A percentile compares a stretch with the other conserved stretches of the same genome.
Evolutionary conservation across 208 protist genomes (phyloP).

Genomic region (Endotrypanum monterogeii): DNA sequence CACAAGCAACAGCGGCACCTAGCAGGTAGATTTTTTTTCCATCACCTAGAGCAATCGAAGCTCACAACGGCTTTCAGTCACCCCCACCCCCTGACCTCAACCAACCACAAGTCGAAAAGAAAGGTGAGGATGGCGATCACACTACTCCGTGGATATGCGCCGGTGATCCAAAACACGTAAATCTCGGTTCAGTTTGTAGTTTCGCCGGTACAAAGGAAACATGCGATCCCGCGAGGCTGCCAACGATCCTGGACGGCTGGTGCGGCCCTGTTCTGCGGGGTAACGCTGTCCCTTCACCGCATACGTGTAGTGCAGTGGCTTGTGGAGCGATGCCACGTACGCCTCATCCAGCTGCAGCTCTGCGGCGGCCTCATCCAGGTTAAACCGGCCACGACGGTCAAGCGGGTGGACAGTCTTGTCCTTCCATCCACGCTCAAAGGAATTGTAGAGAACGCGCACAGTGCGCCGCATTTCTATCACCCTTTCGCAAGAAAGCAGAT

Average conservation of each 20-base stretch:
- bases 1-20: not conserved
- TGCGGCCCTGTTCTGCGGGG: constrained; percentile 74
- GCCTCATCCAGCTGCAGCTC: constrained; percentile 77
- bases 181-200: constrained; percentile 59
- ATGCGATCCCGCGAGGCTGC: constrained; percentile 59
- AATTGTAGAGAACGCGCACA: constrained; percentile 28
- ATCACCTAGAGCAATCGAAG: not conserved
- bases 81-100: not conserved
- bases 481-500: too few species aligned
- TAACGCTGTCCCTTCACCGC: constrained; percentile 78
- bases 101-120: not conserved
- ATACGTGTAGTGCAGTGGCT: constrained; percentile 84
- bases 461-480: constrained; percentile 18
- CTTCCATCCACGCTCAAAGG: constrained; percentile 60
- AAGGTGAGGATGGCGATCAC: not conserved
- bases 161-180: constrained; percentile 54
- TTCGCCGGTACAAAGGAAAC: constrained; percentile 79
- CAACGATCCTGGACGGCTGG: constrained; percentile 71
- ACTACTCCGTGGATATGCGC: constrained; percentile 68
- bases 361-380: constrained; percentile 74
- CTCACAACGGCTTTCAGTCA: not conserved
- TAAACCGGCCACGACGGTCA: constrained; percentile 83
- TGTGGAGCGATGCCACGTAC: constrained; percentile 83
- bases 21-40: not conserved
- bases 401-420: constrained; percentile 49